Evolutionary conservation across 805 yeast species (phyloP), one percentile per base, ranked within the genome.

Genomic region (Pichia californica): DNA sequence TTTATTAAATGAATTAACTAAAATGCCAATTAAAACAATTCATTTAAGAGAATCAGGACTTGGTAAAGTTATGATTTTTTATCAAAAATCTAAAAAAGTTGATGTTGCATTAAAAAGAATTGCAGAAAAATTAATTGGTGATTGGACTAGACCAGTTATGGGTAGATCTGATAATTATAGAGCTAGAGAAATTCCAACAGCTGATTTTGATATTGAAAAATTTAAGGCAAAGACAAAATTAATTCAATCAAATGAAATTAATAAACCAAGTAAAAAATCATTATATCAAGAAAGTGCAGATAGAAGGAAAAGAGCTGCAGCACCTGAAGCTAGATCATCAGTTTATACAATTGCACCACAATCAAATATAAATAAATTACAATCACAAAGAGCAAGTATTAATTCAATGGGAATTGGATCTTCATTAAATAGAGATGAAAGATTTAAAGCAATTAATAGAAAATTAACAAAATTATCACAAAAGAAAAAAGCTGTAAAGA

Each of bases 141-240:
- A 88, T 62, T 93, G 99, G 99, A 91, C 97, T 8, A 78, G 99
- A 66, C 99, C 99, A 36, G 88, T 93, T 49, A 86, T 93, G 74
- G 95, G 95, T 53, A 83, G 95, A 48, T 83, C 94, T 4, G 98
- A 91, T 64, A 88, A 89, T 55, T 91, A 89, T 69, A 81, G 93
- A 62, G 96, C 91, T 64, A 81, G 86, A 66, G 71, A 78, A 48
- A 81, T 91, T 48, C 75, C 74, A 54, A 74, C 80, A 48, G 75
- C 78, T 48, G 78, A 77, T 36, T 88, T 85, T 64, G 83, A 83
- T 61, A 75, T 77, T 58, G 71, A 70, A 52, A 72, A 68, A 51
- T 73, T 66, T 59, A 67, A 67, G 48, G 67, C 69, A 51, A 66
- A 69, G 51, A 62, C 73, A 46, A 59, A 55, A 40, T 34, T 57